Evolutionary conservation across 75 land plant genomes (phyloP).

Genomic region (Pinus tabuliformis): DNA sequence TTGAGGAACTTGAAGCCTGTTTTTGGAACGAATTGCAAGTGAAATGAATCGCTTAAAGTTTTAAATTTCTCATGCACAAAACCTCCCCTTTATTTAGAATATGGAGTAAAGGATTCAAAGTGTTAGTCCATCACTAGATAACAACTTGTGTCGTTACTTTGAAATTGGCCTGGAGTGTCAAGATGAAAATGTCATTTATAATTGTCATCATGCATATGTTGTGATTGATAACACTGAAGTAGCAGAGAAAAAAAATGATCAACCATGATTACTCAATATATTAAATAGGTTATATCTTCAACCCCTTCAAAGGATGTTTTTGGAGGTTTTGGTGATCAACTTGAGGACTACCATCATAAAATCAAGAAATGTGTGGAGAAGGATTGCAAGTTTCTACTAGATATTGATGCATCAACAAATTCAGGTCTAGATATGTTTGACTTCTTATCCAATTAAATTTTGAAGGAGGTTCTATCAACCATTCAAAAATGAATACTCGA

Average conservation of each 20-base stretch:
- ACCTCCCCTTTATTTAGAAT: conserved; percentile 87
- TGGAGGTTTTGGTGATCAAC: conserved; percentile 49
- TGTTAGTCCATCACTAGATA: conserved; percentile 67
- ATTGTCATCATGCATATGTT: conserved; percentile 97
- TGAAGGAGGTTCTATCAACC: conserved; percentile 85
- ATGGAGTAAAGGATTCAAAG: conserved; percentile 85
- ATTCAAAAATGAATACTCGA: conserved; percentile 87
- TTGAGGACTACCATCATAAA: conserved; percentile 64
- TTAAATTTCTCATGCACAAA: conserved; percentile 31
- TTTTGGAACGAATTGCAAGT: too few relatives aligned
- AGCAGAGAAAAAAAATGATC: conserved; percentile 80
- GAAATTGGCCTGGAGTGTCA: conserved; percentile 68
- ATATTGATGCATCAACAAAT: conserved; percentile 54
- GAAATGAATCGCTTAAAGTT: too few relatives aligned
- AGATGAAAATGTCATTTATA: conserved; percentile 77
- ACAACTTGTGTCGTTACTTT: conserved; percentile 79
- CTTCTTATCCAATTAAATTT: conserved; percentile 90
- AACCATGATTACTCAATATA: conserved; percentile 67
- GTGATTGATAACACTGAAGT: conserved; percentile 84
- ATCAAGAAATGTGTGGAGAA: conserved; percentile 9
- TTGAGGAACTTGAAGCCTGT: too few relatives aligned
- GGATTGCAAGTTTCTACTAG: too few relatives aligned
- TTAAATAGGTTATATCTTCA: conserved; percentile 61
- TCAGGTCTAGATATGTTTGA: conserved; percentile 94
- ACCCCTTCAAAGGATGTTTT: conserved; percentile 23